A percentile compares a stretch with the other conserved stretches of the same genome.
Conservation (phyloP, 1,284 basidiomycete species). For the Fomitopsis pinicola region DNA sequence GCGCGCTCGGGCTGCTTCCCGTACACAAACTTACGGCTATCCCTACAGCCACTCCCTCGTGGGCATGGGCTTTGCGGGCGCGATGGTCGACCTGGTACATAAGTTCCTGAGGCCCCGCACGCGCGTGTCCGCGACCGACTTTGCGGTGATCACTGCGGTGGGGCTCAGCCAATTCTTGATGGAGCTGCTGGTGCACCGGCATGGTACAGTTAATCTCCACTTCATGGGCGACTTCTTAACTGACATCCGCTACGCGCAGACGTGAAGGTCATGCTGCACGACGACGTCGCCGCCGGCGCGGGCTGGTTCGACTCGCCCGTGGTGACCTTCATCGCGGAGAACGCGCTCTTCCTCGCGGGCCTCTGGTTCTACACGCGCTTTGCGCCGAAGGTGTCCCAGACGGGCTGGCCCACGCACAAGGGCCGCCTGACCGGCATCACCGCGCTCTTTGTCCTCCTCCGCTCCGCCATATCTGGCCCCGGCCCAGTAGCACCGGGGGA, state of each 20-base stretch:
- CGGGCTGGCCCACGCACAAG: slow-evolving; percentile 18
- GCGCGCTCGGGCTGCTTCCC: slow-evolving; percentile 28
- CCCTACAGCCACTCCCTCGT: slow-evolving; percentile 26
- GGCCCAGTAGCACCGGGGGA: too few relatives aligned
- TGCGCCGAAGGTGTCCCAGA: slow-evolving; percentile 19
- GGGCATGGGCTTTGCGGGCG: slow-evolving; percentile 23
- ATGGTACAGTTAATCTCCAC: slow-evolving; percentile 8
- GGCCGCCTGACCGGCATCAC: slow-evolving; percentile 18
- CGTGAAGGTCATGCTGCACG: slow-evolving; percentile 25
- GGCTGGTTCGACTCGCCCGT: slow-evolving; percentile 24
- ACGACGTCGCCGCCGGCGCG: slow-evolving; percentile 16
- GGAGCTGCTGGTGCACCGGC: slow-evolving; percentile 25
- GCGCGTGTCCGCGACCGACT: slow-evolving; percentile 17
- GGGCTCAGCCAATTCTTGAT: slow-evolving; percentile 25
- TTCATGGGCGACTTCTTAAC: too few relatives aligned
- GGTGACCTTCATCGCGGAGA: slow-evolving; percentile 25
- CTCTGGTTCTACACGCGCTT: slow-evolving; percentile 24
- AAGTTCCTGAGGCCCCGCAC: slow-evolving; percentile 12
- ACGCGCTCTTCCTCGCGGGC: slow-evolving; percentile 21
- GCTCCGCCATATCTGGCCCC: too few relatives aligned
- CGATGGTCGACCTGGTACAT: slow-evolving; percentile 16
- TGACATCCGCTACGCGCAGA: slow-evolving; percentile 11
- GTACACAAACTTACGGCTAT: slow-evolving; percentile 28
- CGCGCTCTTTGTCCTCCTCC: slow-evolving; percentile 16
- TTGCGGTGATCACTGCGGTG: slow-evolving; percentile 16